Percentiles rank a stretch among this genome's conserved stretches.
These are phyloP conservation scores for Naganishia vaughanmartiniae DNA, from an alignment of 768 basidiomycete species.

Conservation along the genomic window DNA sequence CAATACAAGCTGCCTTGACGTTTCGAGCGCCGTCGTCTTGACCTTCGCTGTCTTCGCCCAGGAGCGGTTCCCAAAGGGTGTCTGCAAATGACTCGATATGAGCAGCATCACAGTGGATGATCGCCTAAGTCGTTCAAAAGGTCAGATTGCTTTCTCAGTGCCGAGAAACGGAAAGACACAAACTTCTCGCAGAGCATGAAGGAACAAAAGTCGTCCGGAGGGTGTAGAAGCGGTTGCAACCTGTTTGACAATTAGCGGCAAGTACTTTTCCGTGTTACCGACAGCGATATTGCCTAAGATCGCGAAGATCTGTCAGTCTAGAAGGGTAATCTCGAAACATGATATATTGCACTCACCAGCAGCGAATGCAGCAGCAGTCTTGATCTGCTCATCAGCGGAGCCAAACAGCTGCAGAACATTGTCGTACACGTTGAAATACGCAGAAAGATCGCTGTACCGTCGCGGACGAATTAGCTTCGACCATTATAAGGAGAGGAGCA, in stretches of 20 bases:
- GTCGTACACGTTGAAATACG: conserved; percentile 57
- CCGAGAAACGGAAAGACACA: conserved; percentile 31
- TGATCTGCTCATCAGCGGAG: conserved; percentile 69
- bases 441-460: conserved; percentile 74
- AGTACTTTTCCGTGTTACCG: conserved; percentile 81
- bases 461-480: background rate
- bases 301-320: background rate
- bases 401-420: conserved; percentile 62
- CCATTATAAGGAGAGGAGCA: background rate
- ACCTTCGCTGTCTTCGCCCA: conserved; percentile 65
- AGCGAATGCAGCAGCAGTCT: conserved; percentile 90
- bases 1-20: conserved; percentile 92
- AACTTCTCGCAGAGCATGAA: conserved; percentile 92
- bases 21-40: conserved; percentile 85
- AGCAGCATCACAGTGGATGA: conserved; percentile 79
- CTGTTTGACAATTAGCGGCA: conserved; percentile 77
- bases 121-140: conserved; percentile 60
- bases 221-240: conserved; percentile 56
- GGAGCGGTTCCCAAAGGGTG: conserved; percentile 83
- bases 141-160: background rate
- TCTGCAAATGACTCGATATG: conserved; percentile 86
- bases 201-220: conserved; percentile 70
- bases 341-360: conserved; percentile 60
- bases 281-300: conserved; percentile 87
- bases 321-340: background rate